A percentile compares a stretch with the other conserved stretches of the same genome.
Evolutionary conservation across 768 basidiomycete genomes (phyloP).

Genomic region (Russula sp.): DNA sequence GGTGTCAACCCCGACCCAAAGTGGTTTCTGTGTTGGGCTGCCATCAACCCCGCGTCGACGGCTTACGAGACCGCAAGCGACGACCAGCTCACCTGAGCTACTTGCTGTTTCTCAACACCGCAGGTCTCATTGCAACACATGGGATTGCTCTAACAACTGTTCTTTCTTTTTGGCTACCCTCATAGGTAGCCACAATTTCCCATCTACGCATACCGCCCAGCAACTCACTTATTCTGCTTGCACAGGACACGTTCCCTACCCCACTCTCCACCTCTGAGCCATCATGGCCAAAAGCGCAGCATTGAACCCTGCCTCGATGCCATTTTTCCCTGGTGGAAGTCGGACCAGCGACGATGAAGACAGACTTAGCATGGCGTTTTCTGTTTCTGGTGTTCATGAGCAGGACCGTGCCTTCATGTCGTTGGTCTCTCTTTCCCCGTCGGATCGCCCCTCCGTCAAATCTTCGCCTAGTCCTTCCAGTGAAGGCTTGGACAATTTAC

Average conservation of each 20-base stretch:
- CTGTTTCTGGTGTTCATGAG: conserved; percentile 42
- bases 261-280: conserved; percentile 16
- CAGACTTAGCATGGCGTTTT: conserved; percentile 39
- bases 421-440: conserved; percentile 51
- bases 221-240: conserved; percentile 10
- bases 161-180: neutral
- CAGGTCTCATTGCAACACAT: conserved; percentile 17
- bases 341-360: conserved; percentile 54
- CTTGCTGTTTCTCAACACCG: conserved; percentile 11
- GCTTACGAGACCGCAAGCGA: conserved; percentile 22
- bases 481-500: conserved; percentile 30
- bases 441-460: conserved; percentile 60
- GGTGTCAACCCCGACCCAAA: conserved; percentile 5
- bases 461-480: conserved; percentile 63
- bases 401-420: conserved; percentile 44
- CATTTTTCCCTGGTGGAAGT: conserved; percentile 73
- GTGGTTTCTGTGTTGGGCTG: conserved; percentile 10
- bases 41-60: conserved; percentile 23
- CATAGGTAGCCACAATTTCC: conserved; percentile 17
- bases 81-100: conserved; percentile 24
- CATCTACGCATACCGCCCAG: conserved; percentile 6
- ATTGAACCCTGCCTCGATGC: conserved; percentile 76
- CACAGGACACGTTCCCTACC: conserved; percentile 19
- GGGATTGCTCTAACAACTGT: conserved; percentile 20
- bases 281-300: conserved; percentile 69